These are phyloP conservation scores for Kluyveromyces siamensis DNA, from an alignment of 805 yeast genomes.

Conservation along the genomic window DNA sequence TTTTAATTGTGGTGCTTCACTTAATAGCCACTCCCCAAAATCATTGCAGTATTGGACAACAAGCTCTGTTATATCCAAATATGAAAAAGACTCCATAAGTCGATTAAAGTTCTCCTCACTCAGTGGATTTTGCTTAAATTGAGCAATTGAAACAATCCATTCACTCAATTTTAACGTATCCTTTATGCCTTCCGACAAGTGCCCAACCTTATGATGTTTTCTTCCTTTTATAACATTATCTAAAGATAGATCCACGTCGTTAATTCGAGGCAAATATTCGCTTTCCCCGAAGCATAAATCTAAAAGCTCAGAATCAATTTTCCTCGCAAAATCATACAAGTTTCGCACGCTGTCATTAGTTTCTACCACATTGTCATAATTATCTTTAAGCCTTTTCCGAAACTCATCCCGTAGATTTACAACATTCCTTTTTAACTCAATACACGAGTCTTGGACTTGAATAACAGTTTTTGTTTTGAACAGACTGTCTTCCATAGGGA, in stretches of 20 bases:
- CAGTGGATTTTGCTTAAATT: not conserved
- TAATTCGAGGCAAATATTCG: constrained; percentile 2
- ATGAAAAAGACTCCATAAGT: not conserved
- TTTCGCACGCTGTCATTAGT: constrained; percentile 16
- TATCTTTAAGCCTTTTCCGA: constrained; percentile 12
- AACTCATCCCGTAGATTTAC: constrained; percentile 13
- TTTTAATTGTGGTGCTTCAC: not conserved
- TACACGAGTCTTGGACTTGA: constrained; percentile 9
- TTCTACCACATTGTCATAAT: constrained; percentile 19
- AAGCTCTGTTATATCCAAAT: not conserved
- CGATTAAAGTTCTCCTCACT: not conserved
- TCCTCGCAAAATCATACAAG: constrained; percentile 11
- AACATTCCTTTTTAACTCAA: constrained; percentile 11
- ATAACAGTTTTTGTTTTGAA: constrained; percentile 6
- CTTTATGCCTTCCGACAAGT: not conserved
- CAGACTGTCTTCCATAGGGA: not conserved
- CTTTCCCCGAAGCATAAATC: constrained; percentile 19
- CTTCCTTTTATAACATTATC: constrained; percentile 13
- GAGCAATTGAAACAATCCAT: not conserved
- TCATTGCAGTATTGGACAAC: not conserved
- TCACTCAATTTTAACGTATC: not conserved
- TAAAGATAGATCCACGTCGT: constrained; percentile 18
- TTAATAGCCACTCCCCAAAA: not conserved
- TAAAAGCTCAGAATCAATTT: constrained; percentile 16
- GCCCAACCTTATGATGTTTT: not conserved